phyloP scores from a whole-genome alignment of 108 stramenopile genomes.

The Nitzschia inconspicua region DNA sequence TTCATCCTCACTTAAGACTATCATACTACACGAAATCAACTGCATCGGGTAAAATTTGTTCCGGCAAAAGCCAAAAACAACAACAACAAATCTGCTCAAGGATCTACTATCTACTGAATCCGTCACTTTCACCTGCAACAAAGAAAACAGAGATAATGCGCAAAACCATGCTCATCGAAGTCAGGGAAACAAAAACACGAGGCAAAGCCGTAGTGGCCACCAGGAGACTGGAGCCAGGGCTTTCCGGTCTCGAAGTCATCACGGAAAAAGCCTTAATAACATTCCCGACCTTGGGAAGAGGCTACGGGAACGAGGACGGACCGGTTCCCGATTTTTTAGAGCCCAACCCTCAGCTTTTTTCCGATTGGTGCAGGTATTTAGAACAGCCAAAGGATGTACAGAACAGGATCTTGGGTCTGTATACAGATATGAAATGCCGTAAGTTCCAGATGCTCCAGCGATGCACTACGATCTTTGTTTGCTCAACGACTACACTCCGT shows the following conservation, averaged over 20 bases:
- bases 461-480: not conserved
- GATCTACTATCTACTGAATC: too few species aligned
- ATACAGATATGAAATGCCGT: slow-evolving; percentile 27
- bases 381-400: slow-evolving; percentile 17
- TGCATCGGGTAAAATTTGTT: too few species aligned
- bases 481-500: not conserved
- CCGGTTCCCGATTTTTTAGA: slow-evolving; percentile 19
- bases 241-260: slow-evolving; percentile 17
- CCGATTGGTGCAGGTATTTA: slow-evolving; percentile 23
- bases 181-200: slow-evolving; percentile 7
- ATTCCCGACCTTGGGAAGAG: slow-evolving; percentile 16
- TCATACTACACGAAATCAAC: too few species aligned
- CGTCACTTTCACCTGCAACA: too few species aligned
- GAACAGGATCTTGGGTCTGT: slow-evolving; percentile 12
- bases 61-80: too few species aligned
- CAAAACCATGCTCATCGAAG: not conserved
- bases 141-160: not conserved
- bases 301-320: slow-evolving; percentile 1
- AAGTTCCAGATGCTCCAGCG: not conserved
- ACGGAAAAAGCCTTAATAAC: slow-evolving; percentile 22
- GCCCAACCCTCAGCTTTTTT: slow-evolving; percentile 28
- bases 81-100: too few species aligned
- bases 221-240: slow-evolving; percentile 17
- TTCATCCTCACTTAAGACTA: too few species aligned
- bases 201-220: slow-evolving; percentile 26